Evolutionary conservation across 306 rosid species (phyloP).

Genomic region (Oxytropis ochrocephala): DNA sequence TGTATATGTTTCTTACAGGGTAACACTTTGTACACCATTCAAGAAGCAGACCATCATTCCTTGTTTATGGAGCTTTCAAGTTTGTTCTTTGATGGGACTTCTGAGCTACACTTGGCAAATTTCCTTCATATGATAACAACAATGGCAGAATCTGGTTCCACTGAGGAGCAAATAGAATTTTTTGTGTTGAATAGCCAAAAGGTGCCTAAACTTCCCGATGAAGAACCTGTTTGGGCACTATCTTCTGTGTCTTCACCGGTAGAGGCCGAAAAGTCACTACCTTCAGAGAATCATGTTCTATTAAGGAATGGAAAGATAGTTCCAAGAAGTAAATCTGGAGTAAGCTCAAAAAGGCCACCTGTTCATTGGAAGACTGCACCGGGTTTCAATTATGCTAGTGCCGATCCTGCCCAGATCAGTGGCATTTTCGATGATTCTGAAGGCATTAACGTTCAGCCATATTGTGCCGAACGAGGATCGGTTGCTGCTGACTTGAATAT

Average conservation of each 20-base stretch:
- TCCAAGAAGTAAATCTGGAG: constrained; percentile 40
- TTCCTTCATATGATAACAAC: constrained; percentile 87
- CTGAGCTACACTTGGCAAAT: constrained; percentile 68
- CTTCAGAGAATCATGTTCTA: constrained; percentile 14
- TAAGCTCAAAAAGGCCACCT: constrained; percentile 59
- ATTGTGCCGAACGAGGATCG: constrained; percentile 37
- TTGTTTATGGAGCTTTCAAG: constrained; percentile 81
- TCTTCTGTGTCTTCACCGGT: constrained; percentile 21
- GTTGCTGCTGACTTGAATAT: constrained; percentile 37
- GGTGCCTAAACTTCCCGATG: constrained; percentile 59
- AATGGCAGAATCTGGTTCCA: constrained; percentile 71
- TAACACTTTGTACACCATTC: constrained; percentile 46
- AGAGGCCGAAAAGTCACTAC: constrained; percentile 29
- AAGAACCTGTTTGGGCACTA: constrained; percentile 70
- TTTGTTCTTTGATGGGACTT: constrained; percentile 54
- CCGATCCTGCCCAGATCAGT: constrained; percentile 36
- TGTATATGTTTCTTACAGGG: constrained; percentile 44
- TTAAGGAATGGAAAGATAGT: constrained; percentile 31
- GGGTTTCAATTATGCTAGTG: constrained; percentile 57
- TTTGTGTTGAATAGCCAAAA: constrained; percentile 69
- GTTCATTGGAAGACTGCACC: constrained; percentile 86
- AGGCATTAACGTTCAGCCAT: constrained; percentile 15
- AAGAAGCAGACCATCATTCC: constrained; percentile 65
- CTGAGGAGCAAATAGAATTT: constrained; percentile 59
- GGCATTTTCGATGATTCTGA: constrained; percentile 24